phyloP scores from a whole-genome alignment of 2,329 filamentous ascomycete species.

The Claviceps sp. region DNA sequence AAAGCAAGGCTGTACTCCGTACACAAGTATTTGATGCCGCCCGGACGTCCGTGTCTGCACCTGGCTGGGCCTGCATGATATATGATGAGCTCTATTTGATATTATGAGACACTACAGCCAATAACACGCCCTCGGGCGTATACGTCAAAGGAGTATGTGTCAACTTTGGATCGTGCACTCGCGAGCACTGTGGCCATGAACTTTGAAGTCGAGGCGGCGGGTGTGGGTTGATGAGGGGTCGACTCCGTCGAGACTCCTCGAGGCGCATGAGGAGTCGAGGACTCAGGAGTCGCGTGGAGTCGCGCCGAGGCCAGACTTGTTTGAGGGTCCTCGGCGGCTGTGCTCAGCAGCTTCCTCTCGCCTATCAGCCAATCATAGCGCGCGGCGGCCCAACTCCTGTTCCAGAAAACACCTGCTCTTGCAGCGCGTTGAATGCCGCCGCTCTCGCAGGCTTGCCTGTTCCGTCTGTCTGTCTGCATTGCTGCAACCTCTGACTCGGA shows the following conservation, averaged over 20 bases:
- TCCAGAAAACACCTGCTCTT: neutral
- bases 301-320: neutral
- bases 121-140: neutral
- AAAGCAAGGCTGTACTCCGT: too few relatives aligned
- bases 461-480: neutral
- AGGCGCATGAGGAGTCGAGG: too few relatives aligned
- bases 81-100: too few relatives aligned
- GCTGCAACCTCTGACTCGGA: too few relatives aligned
- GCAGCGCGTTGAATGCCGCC: neutral
- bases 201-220: too few relatives aligned
- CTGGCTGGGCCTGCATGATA: neutral
- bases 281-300: too few relatives aligned
- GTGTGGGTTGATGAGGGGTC: too few relatives aligned
- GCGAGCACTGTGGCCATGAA: too few relatives aligned
- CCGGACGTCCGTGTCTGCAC: neutral
- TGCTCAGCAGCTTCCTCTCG: constrained; percentile 6
- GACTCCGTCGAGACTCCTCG: too few relatives aligned
- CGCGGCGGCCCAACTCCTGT: constrained; percentile 8
- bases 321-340: neutral
- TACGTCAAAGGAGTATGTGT: neutral
- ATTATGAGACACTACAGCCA: neutral
- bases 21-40: too few relatives aligned
- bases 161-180: too few relatives aligned
- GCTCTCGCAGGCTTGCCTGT: neutral
- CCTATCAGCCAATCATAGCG: constrained; percentile 16